phyloP scores from a whole-genome alignment of 106 monocot genomes.

The Chionographis japonica region DNA sequence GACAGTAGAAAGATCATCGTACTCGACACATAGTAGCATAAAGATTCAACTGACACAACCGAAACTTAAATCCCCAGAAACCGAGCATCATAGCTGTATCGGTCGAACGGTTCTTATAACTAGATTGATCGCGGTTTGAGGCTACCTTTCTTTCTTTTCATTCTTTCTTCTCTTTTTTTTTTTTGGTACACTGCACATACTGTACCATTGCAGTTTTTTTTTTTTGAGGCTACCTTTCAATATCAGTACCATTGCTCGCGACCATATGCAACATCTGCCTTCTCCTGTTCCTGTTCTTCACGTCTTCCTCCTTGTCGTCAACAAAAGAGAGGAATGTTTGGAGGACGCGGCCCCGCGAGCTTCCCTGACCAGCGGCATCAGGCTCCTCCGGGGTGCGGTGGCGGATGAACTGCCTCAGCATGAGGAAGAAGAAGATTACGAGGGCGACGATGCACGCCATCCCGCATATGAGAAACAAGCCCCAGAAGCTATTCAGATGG shows the following conservation, averaged over 20 bases:
- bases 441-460: constrained; percentile 55
- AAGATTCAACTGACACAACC: too few relatives aligned
- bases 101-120: too few relatives aligned
- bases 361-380: constrained; percentile 12
- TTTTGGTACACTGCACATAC: too few relatives aligned
- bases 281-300: constrained; percentile 15
- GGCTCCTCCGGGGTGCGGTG: constrained; percentile 10
- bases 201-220: too few relatives aligned
- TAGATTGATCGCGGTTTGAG: too few relatives aligned
- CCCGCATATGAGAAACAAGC: constrained; percentile 68
- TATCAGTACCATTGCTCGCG: constrained; percentile 3
- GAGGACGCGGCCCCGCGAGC: constrained; percentile 14
- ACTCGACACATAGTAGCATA: too few relatives aligned
- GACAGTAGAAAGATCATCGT: too few relatives aligned
- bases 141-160: too few relatives aligned
- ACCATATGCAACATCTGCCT: constrained; percentile 1
- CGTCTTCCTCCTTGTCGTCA: constrained; percentile 36
- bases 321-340: constrained; percentile 53
- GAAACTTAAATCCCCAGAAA: too few relatives aligned
- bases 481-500: constrained; percentile 56
- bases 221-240: constrained; percentile 8
- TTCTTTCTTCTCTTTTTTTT: too few relatives aligned
- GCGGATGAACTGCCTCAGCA: constrained; percentile 40
- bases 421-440: constrained; percentile 33
- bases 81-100: too few relatives aligned